Base-by-base conservation (phyloP, 1,284 basidiomycete species). In the Exobasidium rhododendri region DNA sequence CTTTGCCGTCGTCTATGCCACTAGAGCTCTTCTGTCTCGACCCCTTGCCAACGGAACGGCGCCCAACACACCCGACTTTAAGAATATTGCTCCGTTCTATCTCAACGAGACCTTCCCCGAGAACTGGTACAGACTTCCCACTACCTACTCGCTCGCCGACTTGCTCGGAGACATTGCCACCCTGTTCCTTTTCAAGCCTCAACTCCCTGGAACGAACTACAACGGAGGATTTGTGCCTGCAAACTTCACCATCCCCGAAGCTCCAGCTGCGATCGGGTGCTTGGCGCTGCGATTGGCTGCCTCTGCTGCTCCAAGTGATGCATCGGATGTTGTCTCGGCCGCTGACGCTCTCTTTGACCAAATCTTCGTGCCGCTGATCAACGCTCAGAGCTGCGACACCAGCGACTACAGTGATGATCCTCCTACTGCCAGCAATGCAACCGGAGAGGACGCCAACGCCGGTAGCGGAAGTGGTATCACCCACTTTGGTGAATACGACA, bases 81-180 rank as follows among this genome's bases (percentile, higher is more conserved):
- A 35, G n/a, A 61, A 61, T 44, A 28, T 61, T 26, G 59, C 59
- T 24, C 59, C 59, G 13, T 61, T 61, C 59, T 61, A 44, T 47
- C 57, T 62, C 17, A 44, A 61, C 26, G 59, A 61, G 26, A 44
- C 56, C 11, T 61, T 61, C 59, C 59, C 59, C n/a, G 58, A 61
- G 24, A 58, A 61, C 28, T 61, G 59, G 59, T 61, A 43, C 57
- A 29, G 59, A 29, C 30, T 61, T 61, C 58, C 59, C 22, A 61
- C 59, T 44, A 26, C 59, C 26, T 61, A 61, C 31, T 61, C 58
- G 13, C 44, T 61, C 29, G 59, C 46, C 20, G 59, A 61, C 45
- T 28, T 61, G 3, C 59, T 61, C 17, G 59, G 3, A 4, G 59
- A 61, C 35, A 50, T 61, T n/a, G 59, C 26, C 24, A 20, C 35